A percentile compares a stretch with the other conserved stretches of the same genome.
phyloP scores from a whole-genome alignment of 306 rosid species.

The Prunus dulcis region DNA sequence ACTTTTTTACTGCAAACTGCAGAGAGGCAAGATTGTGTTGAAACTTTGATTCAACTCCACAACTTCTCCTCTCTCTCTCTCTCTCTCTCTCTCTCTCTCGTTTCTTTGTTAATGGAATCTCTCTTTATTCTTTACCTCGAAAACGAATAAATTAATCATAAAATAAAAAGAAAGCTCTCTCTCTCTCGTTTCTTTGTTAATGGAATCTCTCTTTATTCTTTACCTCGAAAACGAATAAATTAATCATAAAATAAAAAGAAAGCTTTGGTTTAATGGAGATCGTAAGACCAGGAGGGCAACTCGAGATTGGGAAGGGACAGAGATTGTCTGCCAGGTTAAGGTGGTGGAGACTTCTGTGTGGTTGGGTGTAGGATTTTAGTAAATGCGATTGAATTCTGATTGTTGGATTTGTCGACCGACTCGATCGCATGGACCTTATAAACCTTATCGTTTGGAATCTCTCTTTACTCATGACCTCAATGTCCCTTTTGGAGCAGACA shows the following conservation, averaged over 20 bases:
- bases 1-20: conserved; percentile 27
- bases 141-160: not conserved
- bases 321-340: conserved; percentile 38
- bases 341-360: conserved; percentile 17
- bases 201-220: no score
- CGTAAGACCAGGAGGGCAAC: conserved; percentile 46
- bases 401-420: not conserved
- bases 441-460: not conserved
- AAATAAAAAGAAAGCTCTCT: no score
- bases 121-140: conserved; percentile 28
- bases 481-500: not conserved
- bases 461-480: not conserved
- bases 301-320: conserved; percentile 75
- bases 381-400: not conserved
- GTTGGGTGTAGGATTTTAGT: not conserved
- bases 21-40: not conserved
- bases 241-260: no score
- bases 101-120: conserved; percentile 17
- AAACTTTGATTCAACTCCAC: conserved; percentile 8
- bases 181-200: no score
- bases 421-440: not conserved
- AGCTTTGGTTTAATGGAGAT: not conserved
- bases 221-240: no score
- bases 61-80: not conserved
- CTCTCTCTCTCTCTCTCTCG: no score